These are phyloP conservation scores for Leccinum solheimii DNA, from an alignment of 1,284 basidiomycete species.

Conservation along the genomic window DNA sequence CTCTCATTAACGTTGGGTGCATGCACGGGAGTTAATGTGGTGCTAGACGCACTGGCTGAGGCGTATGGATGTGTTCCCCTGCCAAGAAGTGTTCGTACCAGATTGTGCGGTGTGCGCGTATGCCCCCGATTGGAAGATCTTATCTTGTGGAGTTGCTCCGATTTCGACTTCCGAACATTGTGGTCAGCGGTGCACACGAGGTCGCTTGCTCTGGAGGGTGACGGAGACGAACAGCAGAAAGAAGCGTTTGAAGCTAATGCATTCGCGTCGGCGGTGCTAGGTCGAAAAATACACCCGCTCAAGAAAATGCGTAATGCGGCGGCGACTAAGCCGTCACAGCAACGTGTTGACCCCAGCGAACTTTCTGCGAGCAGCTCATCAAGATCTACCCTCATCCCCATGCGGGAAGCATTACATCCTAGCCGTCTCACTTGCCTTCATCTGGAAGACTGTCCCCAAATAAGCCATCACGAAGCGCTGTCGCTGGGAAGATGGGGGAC, in stretches of 20 bases:
- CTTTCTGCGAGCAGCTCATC: slow-evolving; percentile 24
- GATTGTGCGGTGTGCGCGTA: slow-evolving; percentile 36
- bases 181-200: slow-evolving; percentile 39
- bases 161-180: slow-evolving; percentile 41
- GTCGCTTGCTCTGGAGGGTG: slow-evolving; percentile 30
- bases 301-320: slow-evolving; percentile 28
- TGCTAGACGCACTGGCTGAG: slow-evolving; percentile 33
- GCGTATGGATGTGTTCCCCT: slow-evolving; percentile 26
- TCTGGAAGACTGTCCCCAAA: slow-evolving; percentile 38
- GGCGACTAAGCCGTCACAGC: slow-evolving; percentile 7
- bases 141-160: slow-evolving; percentile 49
- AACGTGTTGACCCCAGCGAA: slow-evolving; percentile 13
- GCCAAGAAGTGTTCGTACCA: slow-evolving; percentile 10
- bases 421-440: slow-evolving; percentile 42
- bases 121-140: slow-evolving; percentile 52
- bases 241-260: slow-evolving; percentile 22
- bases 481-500: slow-evolving; percentile 38
- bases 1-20: slow-evolving; percentile 37
- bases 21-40: slow-evolving; percentile 31
- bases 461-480: slow-evolving; percentile 38
- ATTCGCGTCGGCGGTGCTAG: slow-evolving; percentile 34
- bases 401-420: slow-evolving; percentile 37
- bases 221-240: slow-evolving; percentile 14
- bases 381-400: slow-evolving; percentile 35
- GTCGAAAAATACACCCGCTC: slow-evolving; percentile 34